Base-by-base conservation (phyloP, 495 filamentous ascomycete genomes). In the Neurospora sp. region DNA sequence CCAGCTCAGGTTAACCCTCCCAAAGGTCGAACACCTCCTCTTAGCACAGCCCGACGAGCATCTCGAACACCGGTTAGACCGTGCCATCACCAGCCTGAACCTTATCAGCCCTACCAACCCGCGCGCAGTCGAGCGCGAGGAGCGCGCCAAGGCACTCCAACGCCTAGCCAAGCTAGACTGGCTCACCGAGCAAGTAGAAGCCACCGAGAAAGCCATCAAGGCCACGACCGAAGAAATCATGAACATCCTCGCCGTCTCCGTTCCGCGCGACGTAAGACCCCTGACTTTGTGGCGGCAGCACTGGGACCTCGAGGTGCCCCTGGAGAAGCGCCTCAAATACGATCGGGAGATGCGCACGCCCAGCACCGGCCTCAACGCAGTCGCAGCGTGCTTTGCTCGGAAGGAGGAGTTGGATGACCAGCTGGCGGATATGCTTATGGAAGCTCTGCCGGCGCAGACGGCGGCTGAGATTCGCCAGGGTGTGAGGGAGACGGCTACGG, bases 141-240 rank as follows among this genome's bases (percentile, higher is more conserved):
- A 11, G n/a, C 41, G 12, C 9, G 48, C 31, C 18, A 44, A 44
- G 23, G 38, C 12, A 14, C 48, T 71, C 18, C 54, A 71, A 23
- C 72, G 70, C 11, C 14, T 69, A 9, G 69, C 75, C 10, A 40
- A 42, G 37, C 8, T 76, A 11, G 59, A 23, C 70, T 76, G 75
- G 75, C 41, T 76, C 35, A 16, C 12, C 1, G 11, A 20, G 6
- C 59, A 74, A 62, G 18, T 69, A 10, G 41, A 23, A 1, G 8
- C 5, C 27, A 1, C 59, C 11, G 40, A 71, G 1, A 38, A 39
- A 5, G 18, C 23, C 18, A 62, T 74, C n/a, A 20, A 42, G 20
- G n/a, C 12, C 4, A 62, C 59, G 1, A 69, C 71, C 38, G n/a
- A 42, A 5, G n/a, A 9, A 4, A 41, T 76, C 16, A n/a, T 16